Base-by-base conservation (phyloP, 139 green algal species). In the Nannochloris sp. region DNA sequence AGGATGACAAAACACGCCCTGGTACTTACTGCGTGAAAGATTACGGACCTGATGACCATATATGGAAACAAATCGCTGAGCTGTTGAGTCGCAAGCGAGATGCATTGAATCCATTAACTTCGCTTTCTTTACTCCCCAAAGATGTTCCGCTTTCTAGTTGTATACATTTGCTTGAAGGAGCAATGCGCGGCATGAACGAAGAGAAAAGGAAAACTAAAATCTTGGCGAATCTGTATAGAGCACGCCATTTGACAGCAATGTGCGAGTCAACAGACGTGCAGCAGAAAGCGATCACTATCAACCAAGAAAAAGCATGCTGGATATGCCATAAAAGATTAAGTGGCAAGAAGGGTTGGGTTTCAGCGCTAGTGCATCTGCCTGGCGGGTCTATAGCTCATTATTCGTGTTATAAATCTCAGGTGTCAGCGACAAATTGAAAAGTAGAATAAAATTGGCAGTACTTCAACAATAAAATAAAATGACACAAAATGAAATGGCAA, bases 261-360 rank as follows among this genome's bases (percentile, higher is more conserved):
- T 80, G 85, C 53, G 74, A 85, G 38, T 59, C 89, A 29, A 78
- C 45, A 0, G 48, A 61, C 1, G 54, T 29, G 24, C 27, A 23
- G 19, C 47, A 65, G 27, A 8, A 7, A 48, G 7, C 31, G 45
- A 9, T 70, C 9, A 53, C 1, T 14, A 37, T 95, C 2, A 89
- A 75, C 2, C 69, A 59, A 27, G 89, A 96, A 69, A 74, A 85
- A 3, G 81, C 81, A 2, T 96, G 89, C 73, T 74, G 53, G 62
- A 72, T 96, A 25, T 96, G 89, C 64, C 81, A 90, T 72, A 93
- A 93, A 73, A 71, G 89, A 10, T 82, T 96, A 12, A 85, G 84
- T 31, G 76, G n/a, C n/a, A n/a, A n/a, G n/a, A n/a, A n/a, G n/a
- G n/a, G n/a, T n/a, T n/a, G n/a, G n/a, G n/a, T 61, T 6, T 57